Evolutionary conservation across 106 monocot genomes (phyloP).

Genomic region (Allium cepa): DNA sequence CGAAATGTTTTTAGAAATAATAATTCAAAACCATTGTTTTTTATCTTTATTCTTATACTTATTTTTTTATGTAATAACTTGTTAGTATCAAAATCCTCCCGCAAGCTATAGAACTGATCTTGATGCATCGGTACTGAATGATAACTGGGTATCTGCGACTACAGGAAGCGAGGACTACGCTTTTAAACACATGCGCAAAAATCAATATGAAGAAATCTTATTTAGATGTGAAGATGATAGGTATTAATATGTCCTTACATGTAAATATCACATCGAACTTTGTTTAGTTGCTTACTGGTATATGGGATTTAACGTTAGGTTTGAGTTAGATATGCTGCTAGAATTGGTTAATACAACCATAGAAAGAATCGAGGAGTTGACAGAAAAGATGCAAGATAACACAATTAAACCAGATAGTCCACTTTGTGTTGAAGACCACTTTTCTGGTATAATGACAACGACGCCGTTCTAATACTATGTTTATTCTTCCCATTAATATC

Average conservation of each 20-base stretch:
- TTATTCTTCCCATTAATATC: neutral
- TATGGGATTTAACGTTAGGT: slow-evolving; percentile 30
- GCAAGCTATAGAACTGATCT: slow-evolving; percentile 76
- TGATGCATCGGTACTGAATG: slow-evolving; percentile 73
- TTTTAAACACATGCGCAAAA: slow-evolving; percentile 98
- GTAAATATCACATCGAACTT: too few species aligned
- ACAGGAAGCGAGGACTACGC: slow-evolving; percentile 98
- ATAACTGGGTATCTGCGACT: slow-evolving; percentile 93
- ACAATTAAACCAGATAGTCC: slow-evolving; percentile 61
- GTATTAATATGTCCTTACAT: slow-evolving; percentile 17
- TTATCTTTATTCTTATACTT: neutral
- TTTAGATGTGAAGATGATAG: slow-evolving; percentile 99
- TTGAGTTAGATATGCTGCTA: slow-evolving; percentile 92
- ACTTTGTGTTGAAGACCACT: slow-evolving; percentile 69
- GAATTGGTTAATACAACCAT: slow-evolving; percentile 82
- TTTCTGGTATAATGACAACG: slow-evolving; percentile 40
- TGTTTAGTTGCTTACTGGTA: too few species aligned
- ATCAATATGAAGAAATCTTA: slow-evolving; percentile 95
- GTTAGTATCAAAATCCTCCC: slow-evolving; percentile 76
- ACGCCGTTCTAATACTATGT: neutral
- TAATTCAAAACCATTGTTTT: too few species aligned
- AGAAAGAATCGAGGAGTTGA: slow-evolving; percentile 68
- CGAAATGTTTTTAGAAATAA: slow-evolving; percentile 6
- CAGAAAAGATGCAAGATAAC: slow-evolving; percentile 85
- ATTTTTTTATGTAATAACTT: slow-evolving; percentile 2